Evolutionary conservation across 1,284 basidiomycete species (phyloP).

Genomic region (Coniferiporia sulphurascens): DNA sequence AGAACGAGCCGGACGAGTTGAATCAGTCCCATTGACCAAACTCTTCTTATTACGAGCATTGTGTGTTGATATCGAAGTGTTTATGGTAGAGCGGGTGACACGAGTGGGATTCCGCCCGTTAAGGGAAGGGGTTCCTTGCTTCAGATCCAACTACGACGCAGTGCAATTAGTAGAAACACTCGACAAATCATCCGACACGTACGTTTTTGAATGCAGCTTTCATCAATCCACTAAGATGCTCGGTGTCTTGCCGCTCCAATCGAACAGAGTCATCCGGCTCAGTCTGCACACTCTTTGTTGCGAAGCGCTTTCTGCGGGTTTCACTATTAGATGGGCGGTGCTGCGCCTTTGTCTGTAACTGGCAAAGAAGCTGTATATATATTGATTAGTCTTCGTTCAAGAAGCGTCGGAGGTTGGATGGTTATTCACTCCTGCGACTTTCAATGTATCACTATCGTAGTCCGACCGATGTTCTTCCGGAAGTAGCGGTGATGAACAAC

Average conservation of each 20-base stretch:
- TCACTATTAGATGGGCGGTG: neutral
- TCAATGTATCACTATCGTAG: slow-evolving; percentile 32
- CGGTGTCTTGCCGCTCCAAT: slow-evolving; percentile 3
- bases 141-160: slow-evolving; percentile 2
- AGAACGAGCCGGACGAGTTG: neutral
- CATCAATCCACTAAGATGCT: slow-evolving; percentile 11
- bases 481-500: slow-evolving; percentile 27
- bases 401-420: neutral
- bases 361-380: slow-evolving; percentile 1
- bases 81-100: neutral
- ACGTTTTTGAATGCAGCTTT: slow-evolving; percentile 12
- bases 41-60: neutral
- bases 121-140: neutral
- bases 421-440: slow-evolving; percentile 39
- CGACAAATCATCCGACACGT: neutral
- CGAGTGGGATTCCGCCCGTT: neutral
- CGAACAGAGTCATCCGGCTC: slow-evolving; percentile 2
- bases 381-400: neutral
- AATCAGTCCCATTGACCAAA: neutral
- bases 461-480: slow-evolving; percentile 22
- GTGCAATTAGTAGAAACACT: too few relatives aligned
- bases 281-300: neutral
- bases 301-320: neutral
- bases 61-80: neutral
- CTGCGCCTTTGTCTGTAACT: neutral